Percentiles rank a stretch among this genome's conserved stretches.
These are phyloP conservation scores for Eustoma russellianum DNA, from an alignment of 257 asterid species.

Conservation along the genomic window DNA sequence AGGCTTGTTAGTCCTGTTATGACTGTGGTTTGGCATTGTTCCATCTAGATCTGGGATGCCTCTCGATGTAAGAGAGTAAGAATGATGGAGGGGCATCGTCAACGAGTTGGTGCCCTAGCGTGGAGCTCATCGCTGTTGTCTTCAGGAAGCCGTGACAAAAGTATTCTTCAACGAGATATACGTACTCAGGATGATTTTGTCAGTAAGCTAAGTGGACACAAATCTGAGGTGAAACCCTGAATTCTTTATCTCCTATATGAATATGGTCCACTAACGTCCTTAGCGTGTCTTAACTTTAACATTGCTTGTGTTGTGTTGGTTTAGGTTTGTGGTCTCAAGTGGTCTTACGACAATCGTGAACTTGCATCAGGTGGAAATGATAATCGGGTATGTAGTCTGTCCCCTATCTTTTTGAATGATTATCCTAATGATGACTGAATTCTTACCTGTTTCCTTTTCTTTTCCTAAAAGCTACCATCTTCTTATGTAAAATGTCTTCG, in stretches of 20 bases:
- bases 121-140: slow-evolving; percentile 79
- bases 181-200: slow-evolving; percentile 64
- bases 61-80: slow-evolving; percentile 78
- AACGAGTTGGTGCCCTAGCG: slow-evolving; percentile 90
- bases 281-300: slow-evolving; percentile 5
- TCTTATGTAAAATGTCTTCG: slow-evolving; percentile 2
- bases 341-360: slow-evolving; percentile 93
- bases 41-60: slow-evolving; percentile 79
- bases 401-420: slow-evolving; percentile 1
- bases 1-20: slow-evolving; percentile 1
- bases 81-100: slow-evolving; percentile 93
- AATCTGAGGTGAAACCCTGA: slow-evolving; percentile 67
- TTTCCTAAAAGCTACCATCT: too few relatives aligned
- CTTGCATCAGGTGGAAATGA: slow-evolving; percentile 99
- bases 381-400: slow-evolving; percentile 51
- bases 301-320: not conserved
- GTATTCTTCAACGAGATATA: slow-evolving; percentile 84
- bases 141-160: slow-evolving; percentile 93
- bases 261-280: not conserved
- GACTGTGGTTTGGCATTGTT: slow-evolving; percentile 7
- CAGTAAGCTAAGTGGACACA: slow-evolving; percentile 86
- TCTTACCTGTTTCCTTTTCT: not conserved
- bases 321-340: slow-evolving; percentile 97
- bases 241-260: not conserved
- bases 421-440: not conserved